Evolutionary conservation across 176 grass and related monocot species (phyloP), one percentile per base, ranked within the genome.

Genomic region (Pontederia paniculata): DNA sequence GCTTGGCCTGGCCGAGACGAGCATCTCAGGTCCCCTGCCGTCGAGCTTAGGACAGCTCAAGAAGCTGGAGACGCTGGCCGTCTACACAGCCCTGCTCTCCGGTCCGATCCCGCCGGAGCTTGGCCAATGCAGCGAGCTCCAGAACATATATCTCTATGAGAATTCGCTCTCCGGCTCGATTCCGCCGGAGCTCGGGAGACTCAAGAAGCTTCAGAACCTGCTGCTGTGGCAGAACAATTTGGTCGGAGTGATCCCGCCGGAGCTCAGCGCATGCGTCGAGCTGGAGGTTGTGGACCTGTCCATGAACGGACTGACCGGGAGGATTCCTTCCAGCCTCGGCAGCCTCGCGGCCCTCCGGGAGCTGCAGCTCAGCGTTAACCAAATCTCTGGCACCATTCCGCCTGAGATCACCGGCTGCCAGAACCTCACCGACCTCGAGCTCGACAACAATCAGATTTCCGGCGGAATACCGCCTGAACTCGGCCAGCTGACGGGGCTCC

Each of bases 381-480:
- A 65, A 48, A 61, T 95, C 53, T 87, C 89, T 10, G 84, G 89
- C 45, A 25, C 75, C 0, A 72, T 95, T 8, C 89, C 84, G 0
- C 53, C 50, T 15, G 81, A 88, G 72, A 79, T 95, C 18, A 57
- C 84, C 62, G 59, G 52, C 23, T 88, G 84, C 75, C 21, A 65
- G 45, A 88, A 95, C 62, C 78, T 95, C 52, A 88, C 84, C 57
- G 84, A 88, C 70, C 79, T 95, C 28, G 84, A 95, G 74, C 84
- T 95, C 42, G 84, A 84, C 67, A 84, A 87, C 80, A 95, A 95
- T 72, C 89, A 88, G 66, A 81, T 95, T n/a, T 77, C 84, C 42
- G 89, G 89, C 37, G 59, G 31, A 28, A 82, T 95, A 44, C 84
- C 89, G 0, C 57, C 72, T 0, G 81, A 85, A 37, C 65, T 95